A percentile compares a stretch with the other conserved stretches of the same genome.
phyloP scores from a whole-genome alignment of 805 yeast genomes.

The Hanseniaspora opuntiae region DNA sequence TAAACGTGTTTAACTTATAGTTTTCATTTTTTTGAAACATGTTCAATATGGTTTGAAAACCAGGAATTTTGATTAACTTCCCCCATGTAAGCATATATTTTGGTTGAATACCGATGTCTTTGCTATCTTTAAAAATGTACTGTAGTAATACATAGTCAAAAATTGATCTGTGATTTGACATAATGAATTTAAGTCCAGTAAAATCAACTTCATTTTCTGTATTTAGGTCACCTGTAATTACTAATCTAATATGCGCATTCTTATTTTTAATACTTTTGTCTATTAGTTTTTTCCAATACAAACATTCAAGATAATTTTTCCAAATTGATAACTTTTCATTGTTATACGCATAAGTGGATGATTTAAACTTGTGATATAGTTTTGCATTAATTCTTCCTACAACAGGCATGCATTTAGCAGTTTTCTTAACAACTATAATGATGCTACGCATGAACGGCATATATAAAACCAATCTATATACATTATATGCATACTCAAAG shows the following conservation, averaged over 20 bases:
- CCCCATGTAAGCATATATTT: slow-evolving; percentile 58
- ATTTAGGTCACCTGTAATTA: not conserved
- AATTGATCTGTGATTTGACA: slow-evolving; percentile 49
- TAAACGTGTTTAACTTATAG: slow-evolving; percentile 31
- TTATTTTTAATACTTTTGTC: not conserved
- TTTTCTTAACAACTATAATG: not conserved
- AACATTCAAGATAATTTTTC: not conserved
- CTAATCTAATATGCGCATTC: not conserved
- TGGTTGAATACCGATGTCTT: slow-evolving; percentile 19
- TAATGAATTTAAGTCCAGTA: not conserved
- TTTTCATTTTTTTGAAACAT: slow-evolving; percentile 54
- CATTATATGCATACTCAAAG: not conserved
- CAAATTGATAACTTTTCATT: not conserved
- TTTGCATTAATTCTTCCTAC: not conserved
- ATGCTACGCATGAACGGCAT: not conserved
- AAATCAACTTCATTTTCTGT: not conserved
- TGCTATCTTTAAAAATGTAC: slow-evolving; percentile 12
- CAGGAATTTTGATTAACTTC: slow-evolving; percentile 48
- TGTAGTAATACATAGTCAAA: slow-evolving; percentile 51
- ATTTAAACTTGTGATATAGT: not conserved
- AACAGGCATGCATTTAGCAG: not conserved
- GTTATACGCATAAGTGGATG: not conserved
- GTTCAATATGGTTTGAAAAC: slow-evolving; percentile 32
- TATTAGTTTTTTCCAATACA: not conserved
- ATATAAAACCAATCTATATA: not conserved